Conservation (phyloP, 495 filamentous ascomycete genomes). For the Trichoderma parareesei region DNA sequence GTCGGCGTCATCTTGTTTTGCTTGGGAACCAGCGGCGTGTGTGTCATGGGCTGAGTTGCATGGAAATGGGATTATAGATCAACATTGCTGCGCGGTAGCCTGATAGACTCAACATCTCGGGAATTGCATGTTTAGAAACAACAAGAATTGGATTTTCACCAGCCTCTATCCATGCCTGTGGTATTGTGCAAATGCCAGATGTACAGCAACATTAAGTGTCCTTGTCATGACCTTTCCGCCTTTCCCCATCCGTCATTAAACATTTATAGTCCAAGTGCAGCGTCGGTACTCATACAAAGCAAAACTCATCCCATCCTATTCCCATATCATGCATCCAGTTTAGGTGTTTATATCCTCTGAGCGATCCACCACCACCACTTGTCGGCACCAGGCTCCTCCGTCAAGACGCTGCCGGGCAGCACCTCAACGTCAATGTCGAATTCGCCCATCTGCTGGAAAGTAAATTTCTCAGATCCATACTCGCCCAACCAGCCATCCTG, state of each 20-base stretch:
- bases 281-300: neutral
- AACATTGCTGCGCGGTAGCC: neutral
- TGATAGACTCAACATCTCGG: conserved; percentile 14
- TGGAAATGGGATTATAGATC: conserved; percentile 10
- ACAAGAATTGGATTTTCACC: neutral
- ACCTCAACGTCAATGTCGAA: conserved; percentile 74
- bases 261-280: neutral
- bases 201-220: neutral
- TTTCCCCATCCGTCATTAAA: neutral
- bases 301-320: neutral
- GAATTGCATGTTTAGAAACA: neutral
- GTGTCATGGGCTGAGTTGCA: conserved; percentile 19
- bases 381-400: conserved; percentile 57
- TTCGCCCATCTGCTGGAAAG: conserved; percentile 73
- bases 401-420: conserved; percentile 65
- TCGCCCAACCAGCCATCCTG: conserved; percentile 79
- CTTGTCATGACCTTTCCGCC: neutral
- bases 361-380: conserved; percentile 87
- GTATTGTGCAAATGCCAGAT: too few relatives aligned
- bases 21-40: conserved; percentile 14
- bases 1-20: neutral
- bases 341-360: conserved; percentile 23
- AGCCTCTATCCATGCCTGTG: too few relatives aligned
- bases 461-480: conserved; percentile 66
- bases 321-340: neutral